Evolutionary conservation across 768 basidiomycete genomes (phyloP), one percentile per base, ranked within the genome.

Genomic region (Dentipellis fragilis): DNA sequence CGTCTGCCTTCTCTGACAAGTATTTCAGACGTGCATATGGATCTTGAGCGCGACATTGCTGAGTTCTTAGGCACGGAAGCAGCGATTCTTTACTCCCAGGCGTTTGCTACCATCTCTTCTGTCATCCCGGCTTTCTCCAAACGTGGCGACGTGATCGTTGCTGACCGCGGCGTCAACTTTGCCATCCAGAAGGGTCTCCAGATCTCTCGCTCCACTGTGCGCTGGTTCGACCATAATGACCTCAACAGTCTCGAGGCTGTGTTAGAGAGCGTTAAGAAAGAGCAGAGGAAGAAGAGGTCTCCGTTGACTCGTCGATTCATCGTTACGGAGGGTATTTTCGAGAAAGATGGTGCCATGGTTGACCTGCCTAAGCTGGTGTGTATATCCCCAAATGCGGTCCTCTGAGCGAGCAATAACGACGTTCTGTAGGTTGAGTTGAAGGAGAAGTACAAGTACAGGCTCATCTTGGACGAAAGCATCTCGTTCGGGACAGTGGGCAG

Each of bases 51-150:
- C 39, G 85, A 95, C 58, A 85, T 99, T 53, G 89, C 94, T 4
- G 81, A 87, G 49, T 98, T 97, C 69, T 74, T 99, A 49, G 91
- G 91, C 10, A 84, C 89, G 1, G 93, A 97, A 67, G 76, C 85
- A 3, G 74, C 88, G 16, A 98, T 99, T 66, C 78, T 97, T 58
- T 98, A 97, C 68, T 87, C 93, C 0, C 95, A 98, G 72, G 87
- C 85, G 11, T 97, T 95, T 69, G 83, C 90, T 9, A 92, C 93
- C 54, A 83, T 92, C 60, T 84, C 89, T 3, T 95, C 93, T 14
- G 92, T 94, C 64, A 96, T 98, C 57, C 92, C 96, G 0, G 91
- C 96, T 1, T 99, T 98, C 71, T 91, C 89, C 76, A 98, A 99
- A 68, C 84, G 95, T 58, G 94, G 93, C 1, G 95, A 99, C 65